Conservation (phyloP, 2,329 filamentous ascomycete genomes). For the Botryotinia convoluta region DNA sequence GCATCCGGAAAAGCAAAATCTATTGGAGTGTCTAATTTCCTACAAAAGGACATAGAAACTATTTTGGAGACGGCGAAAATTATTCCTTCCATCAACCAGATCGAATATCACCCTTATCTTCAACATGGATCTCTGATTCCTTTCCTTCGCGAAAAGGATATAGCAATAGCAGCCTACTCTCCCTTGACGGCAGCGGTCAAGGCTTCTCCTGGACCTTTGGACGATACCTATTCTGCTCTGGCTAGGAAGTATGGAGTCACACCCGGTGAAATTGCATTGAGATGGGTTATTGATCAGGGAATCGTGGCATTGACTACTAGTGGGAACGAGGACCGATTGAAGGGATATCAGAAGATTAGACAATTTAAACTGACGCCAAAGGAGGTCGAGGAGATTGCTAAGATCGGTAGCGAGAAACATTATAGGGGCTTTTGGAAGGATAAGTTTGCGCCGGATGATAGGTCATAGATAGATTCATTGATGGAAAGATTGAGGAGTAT, state of each 20-base stretch:
- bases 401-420: slow-evolving; percentile 58
- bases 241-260: slow-evolving; percentile 58
- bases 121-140: slow-evolving; percentile 60
- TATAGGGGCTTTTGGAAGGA: slow-evolving; percentile 58
- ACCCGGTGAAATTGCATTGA: slow-evolving; percentile 54
- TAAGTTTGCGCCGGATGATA: slow-evolving; percentile 53
- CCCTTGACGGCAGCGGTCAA: slow-evolving; percentile 53
- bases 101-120: slow-evolving; percentile 76
- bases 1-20: slow-evolving; percentile 62
- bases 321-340: slow-evolving; percentile 54
- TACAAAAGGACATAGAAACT: slow-evolving; percentile 53
- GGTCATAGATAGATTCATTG: slow-evolving; percentile 35
- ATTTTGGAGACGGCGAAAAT: slow-evolving; percentile 59
- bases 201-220: slow-evolving; percentile 53
- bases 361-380: slow-evolving; percentile 57
- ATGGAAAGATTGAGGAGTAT: neutral
- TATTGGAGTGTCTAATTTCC: slow-evolving; percentile 78
- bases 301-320: slow-evolving; percentile 60
- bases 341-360: slow-evolving; percentile 51
- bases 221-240: slow-evolving; percentile 49
- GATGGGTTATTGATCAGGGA: slow-evolving; percentile 61
- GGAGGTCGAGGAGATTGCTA: slow-evolving; percentile 56
- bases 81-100: slow-evolving; percentile 71
- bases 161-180: slow-evolving; percentile 55
- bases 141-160: slow-evolving; percentile 56